Conservation (phyloP, 139 green algal species). For the Astrephomene gubernaculifera region DNA sequence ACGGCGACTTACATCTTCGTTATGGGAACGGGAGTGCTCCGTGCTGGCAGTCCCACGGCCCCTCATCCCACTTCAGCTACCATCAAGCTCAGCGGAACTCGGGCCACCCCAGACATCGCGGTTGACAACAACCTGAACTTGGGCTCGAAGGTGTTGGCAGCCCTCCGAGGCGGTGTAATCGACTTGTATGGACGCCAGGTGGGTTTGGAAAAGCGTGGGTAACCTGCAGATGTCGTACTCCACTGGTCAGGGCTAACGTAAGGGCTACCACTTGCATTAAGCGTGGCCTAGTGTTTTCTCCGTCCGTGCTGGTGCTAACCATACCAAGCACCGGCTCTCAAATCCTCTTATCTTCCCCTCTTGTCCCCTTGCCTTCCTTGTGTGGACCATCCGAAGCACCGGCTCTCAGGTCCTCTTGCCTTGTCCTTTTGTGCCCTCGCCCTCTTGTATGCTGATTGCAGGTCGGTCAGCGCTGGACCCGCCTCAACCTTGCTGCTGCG, state of each 20-base stretch:
- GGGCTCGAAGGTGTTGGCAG: constrained; percentile 47
- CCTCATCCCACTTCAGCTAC: constrained; percentile 15
- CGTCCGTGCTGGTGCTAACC: too few species aligned
- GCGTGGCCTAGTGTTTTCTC: too few species aligned
- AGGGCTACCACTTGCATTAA: too few species aligned
- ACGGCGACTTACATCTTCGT: constrained; percentile 46
- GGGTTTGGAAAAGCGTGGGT: not conserved
- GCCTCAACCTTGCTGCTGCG: constrained; percentile 36
- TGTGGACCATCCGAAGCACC: too few species aligned
- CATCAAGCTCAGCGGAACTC: not conserved
- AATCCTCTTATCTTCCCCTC: too few species aligned
- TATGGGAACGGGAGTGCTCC: not conserved
- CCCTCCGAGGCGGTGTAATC: constrained; percentile 44
- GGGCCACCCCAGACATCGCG: constrained; percentile 34
- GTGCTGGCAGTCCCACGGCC: constrained; percentile 6
- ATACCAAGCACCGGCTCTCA: too few species aligned
- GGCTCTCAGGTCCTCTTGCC: too few species aligned
- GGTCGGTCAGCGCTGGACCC: constrained; percentile 53
- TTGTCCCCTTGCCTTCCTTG: too few species aligned
- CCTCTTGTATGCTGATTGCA: too few species aligned
- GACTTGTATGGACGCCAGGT: constrained; percentile 58
- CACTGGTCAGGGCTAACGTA: too few species aligned
- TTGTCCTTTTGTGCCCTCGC: too few species aligned
- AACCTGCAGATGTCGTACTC: too few species aligned
- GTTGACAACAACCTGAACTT: constrained; percentile 44